Evolutionary conservation across 805 yeast species (phyloP), one percentile per base, ranked within the genome.

Genomic region (Pichia cephalocereana): DNA sequence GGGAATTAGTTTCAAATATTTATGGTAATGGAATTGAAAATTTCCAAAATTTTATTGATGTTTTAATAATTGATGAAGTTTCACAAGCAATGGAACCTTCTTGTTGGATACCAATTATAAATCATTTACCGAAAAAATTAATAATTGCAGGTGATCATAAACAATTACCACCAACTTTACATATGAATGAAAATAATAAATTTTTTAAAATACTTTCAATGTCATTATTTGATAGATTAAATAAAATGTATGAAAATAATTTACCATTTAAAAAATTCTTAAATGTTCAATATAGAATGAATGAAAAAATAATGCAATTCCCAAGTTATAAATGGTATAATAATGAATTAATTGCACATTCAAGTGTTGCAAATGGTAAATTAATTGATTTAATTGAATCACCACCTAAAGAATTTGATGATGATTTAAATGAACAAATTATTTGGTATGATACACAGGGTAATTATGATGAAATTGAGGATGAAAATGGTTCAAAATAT

Each of bases 361-460:
- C 66, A 0, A 66, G 79, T 0, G 93, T 87, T 12, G 71, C 71
- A 5, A 58, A 65, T 14, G 75, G 77, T 30, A 62, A 67, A 1
- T 69, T 89, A 8, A 53, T 61, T 2, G 95, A 87, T 54, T 57
- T 90, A 23, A 18, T 12, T 4, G 18, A 31, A 30, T 19, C 30
- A 15, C 23, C 30, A 15, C 23, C 36, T 17, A 34, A 34, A 18
- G 12, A 30, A 1, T 7, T 40, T 10, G 27, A 34, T 17, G 36
- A 38, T 15, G 30, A 77, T 10, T 78, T 91, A 0, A 62, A 61
- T 1, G 68, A 70, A 1, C 77, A 82, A 2, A 60, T 83, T 0
- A 68, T 88, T 2, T 90, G 96, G 96, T 82, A 83, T 54, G 98
- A 93, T 58, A 93, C 98, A 0, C 93, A 88, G 66, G 96, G 96